Evolutionary conservation across 768 basidiomycete genomes (phyloP).

Genomic region (Hebeloma cylindrosporum): DNA sequence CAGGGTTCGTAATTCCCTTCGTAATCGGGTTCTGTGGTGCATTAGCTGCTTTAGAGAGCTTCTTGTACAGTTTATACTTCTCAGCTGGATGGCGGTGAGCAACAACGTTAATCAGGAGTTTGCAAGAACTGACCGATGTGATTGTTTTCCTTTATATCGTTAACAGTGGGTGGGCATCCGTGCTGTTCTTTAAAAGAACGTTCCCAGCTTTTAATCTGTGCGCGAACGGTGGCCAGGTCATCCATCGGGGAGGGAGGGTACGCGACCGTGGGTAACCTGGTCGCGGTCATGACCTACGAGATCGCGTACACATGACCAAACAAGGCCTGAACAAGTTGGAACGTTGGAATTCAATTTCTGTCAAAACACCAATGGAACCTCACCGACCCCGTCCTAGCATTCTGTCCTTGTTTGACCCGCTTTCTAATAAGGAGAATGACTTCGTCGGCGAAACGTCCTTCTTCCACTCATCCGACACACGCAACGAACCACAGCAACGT

Average conservation of each 20-base stretch:
- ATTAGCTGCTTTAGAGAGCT: slow-evolving; percentile 55
- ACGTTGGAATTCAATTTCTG: background rate
- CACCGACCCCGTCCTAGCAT: slow-evolving; percentile 46
- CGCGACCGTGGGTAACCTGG: slow-evolving; percentile 11
- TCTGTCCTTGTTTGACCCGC: slow-evolving; percentile 53
- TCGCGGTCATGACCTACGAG: slow-evolving; percentile 14
- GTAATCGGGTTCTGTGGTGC: too few relatives aligned
- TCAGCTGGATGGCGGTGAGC: slow-evolving; percentile 47
- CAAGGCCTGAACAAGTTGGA: slow-evolving; percentile 20
- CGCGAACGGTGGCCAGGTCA: slow-evolving; percentile 51
- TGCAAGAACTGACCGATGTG: slow-evolving; percentile 53
- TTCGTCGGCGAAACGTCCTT: slow-evolving; percentile 34
- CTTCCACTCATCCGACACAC: slow-evolving; percentile 31
- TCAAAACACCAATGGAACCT: slow-evolving; percentile 23
- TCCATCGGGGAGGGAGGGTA: slow-evolving; percentile 27
- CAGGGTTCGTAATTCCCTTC: too few relatives aligned
- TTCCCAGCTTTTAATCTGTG: slow-evolving; percentile 81
- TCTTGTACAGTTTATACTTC: slow-evolving; percentile 84
- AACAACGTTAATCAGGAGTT: slow-evolving; percentile 5
- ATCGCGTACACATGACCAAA: slow-evolving; percentile 45
- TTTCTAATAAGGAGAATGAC: slow-evolving; percentile 49
- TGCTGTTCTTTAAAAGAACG: slow-evolving; percentile 58
- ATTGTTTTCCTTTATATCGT: slow-evolving; percentile 67
- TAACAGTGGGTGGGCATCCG: slow-evolving; percentile 59
- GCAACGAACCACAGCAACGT: slow-evolving; percentile 24